Conservation (phyloP, 2,329 filamentous ascomycete genomes). For the Claviceps sp. region DNA sequence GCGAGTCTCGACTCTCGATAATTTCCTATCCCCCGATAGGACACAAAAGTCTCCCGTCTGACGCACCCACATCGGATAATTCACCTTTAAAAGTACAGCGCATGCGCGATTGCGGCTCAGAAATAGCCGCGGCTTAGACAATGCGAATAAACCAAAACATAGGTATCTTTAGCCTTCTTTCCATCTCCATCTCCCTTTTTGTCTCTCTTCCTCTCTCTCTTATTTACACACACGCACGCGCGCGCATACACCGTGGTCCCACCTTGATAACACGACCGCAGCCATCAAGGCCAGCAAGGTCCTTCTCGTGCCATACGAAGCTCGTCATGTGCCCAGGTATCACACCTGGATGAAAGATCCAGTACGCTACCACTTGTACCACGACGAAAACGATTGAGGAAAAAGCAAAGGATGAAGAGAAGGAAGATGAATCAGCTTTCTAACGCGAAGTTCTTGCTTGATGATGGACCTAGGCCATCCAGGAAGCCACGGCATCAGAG, state of each 20-base stretch:
- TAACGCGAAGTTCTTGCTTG: no score
- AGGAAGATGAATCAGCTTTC: conserved; percentile 4
- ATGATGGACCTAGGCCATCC: conserved; percentile 45
- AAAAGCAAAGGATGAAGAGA: not conserved
- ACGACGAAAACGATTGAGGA: not conserved
- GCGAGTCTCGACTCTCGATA: not conserved
- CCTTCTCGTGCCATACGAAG: conserved; percentile 73
- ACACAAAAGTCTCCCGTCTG: not conserved
- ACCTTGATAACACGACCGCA: conserved; percentile 19
- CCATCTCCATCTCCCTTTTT: not conserved
- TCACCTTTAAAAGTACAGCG: not conserved
- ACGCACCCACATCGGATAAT: not conserved
- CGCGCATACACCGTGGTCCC: no score
- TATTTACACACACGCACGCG: no score
- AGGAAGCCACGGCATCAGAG: conserved; percentile 76
- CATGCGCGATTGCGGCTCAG: not conserved
- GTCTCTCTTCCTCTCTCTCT: not conserved
- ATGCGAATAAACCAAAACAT: conserved; percentile 34
- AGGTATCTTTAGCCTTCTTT: conserved; percentile 18
- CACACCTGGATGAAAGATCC: conserved; percentile 87
- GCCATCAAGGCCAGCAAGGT: conserved; percentile 52
- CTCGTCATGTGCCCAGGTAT: conserved; percentile 69
- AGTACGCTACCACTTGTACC: conserved; percentile 20
- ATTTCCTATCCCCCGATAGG: not conserved
- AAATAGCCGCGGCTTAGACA: not conserved